Conservation (phyloP, 306 rosid species). For the Sicyos edulis region DNA sequence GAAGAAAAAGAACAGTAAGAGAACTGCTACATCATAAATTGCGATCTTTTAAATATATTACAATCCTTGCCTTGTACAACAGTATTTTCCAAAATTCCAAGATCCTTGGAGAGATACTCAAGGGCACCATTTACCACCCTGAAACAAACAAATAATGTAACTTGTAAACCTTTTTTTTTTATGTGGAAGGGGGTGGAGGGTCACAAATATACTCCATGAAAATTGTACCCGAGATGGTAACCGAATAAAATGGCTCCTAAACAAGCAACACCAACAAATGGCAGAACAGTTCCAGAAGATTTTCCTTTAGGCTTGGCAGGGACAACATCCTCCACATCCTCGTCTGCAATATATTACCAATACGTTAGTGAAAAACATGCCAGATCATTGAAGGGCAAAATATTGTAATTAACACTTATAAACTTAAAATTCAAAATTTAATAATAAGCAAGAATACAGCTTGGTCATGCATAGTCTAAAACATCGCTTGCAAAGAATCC, state of each 20-base stretch:
- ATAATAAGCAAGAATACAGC: background rate
- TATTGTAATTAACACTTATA: constrained; percentile 12
- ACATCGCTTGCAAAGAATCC: background rate
- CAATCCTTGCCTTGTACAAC: constrained; percentile 55
- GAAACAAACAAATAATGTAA: constrained; percentile 29
- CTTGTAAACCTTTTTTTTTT: background rate
- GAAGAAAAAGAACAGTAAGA: background rate
- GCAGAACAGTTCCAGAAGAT: constrained; percentile 81
- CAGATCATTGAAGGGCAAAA: constrained; percentile 13
- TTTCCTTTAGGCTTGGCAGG: constrained; percentile 43
- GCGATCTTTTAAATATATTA: background rate
- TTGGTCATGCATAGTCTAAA: background rate
- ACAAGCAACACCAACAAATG: constrained; percentile 90
- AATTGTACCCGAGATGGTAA: constrained; percentile 85
- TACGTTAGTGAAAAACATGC: constrained; percentile 20
- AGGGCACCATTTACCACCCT: constrained; percentile 95
- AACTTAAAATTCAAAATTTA: constrained; percentile 8
- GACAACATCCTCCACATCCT: constrained; percentile 50
- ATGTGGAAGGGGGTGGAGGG: no score
- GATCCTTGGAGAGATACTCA: constrained; percentile 87
- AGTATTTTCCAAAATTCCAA: constrained; percentile 65
- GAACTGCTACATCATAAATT: no score
- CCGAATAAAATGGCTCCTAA: constrained; percentile 92
- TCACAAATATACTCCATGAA: background rate
- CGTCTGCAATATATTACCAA: constrained; percentile 46